A percentile compares a stretch with the other conserved stretches of the same genome.
phyloP scores from a whole-genome alignment of 1,284 basidiomycete species.

The Trichosporon sp. region DNA sequence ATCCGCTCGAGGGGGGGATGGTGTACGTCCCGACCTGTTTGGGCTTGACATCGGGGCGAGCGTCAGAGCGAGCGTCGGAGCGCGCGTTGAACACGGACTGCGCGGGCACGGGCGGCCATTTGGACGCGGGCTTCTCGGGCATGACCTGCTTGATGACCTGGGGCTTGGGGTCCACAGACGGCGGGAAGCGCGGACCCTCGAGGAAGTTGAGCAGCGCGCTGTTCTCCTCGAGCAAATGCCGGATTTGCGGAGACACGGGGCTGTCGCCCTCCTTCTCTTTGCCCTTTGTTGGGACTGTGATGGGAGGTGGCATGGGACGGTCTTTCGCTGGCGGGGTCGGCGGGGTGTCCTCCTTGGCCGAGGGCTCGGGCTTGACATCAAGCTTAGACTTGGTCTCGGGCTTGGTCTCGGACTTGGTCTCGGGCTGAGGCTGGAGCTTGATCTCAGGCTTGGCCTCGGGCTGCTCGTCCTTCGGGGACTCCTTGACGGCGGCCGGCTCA shows the following conservation, averaged over 20 bases:
- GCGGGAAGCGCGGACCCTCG: neutral
- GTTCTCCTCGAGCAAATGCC: constrained; percentile 11
- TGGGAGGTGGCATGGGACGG: neutral
- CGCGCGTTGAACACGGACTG: neutral
- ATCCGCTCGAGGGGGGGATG: neutral
- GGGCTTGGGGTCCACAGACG: too few relatives aligned
- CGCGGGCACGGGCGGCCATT: too few relatives aligned
- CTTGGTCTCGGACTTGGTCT: too few relatives aligned
- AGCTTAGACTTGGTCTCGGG: too few relatives aligned
- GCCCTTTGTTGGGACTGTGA: neutral
- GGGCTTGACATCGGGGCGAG: neutral
- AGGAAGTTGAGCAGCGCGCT: constrained; percentile 11
- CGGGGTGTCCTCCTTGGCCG: neutral
- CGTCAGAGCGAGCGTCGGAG: neutral
- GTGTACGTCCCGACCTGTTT: neutral
- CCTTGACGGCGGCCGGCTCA: too few relatives aligned
- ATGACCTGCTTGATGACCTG: too few relatives aligned
- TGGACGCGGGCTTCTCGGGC: too few relatives aligned
- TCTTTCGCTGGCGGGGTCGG: neutral
- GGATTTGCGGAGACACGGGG: neutral
- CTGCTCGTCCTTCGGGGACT: too few relatives aligned
- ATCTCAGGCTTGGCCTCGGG: too few relatives aligned
- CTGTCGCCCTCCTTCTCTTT: neutral
- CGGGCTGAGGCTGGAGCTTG: too few relatives aligned
- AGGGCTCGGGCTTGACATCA: neutral